A percentile compares a stretch with the other conserved stretches of the same genome.
Conservation (phyloP, 83 land plant species). For the Picea engelmannii region DNA sequence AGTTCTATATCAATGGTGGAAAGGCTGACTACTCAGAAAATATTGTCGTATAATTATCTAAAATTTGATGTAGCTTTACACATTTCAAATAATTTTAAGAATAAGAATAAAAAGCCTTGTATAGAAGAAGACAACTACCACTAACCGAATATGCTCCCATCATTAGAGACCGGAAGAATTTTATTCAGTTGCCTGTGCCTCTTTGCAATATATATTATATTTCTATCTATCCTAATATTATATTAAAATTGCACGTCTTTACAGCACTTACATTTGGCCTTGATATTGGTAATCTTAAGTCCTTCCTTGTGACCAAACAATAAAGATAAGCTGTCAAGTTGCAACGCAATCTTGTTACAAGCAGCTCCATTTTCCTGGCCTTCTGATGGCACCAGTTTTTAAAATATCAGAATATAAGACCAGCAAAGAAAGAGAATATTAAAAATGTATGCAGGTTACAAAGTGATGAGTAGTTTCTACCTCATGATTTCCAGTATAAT, state of each 20-base stretch:
- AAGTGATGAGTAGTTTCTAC: slow-evolving; percentile 6
- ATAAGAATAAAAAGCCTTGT: too few relatives aligned
- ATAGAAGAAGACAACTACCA: too few relatives aligned
- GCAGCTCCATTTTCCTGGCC: slow-evolving; percentile 60
- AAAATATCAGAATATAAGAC: neutral
- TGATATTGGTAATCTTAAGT: slow-evolving; percentile 57
- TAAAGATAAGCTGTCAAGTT: slow-evolving; percentile 80
- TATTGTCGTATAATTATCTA: too few relatives aligned
- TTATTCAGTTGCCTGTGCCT: too few relatives aligned
- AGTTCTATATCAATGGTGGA: too few relatives aligned
- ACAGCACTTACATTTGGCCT: slow-evolving; percentile 34
- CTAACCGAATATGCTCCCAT: too few relatives aligned
- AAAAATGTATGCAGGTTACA: neutral
- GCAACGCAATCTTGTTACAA: slow-evolving; percentile 56
- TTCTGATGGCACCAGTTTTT: slow-evolving; percentile 33
- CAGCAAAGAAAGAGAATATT: neutral
- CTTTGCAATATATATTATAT: neutral
- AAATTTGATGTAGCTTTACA: too few relatives aligned
- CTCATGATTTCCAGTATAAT: slow-evolving; percentile 26
- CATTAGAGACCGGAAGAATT: too few relatives aligned
- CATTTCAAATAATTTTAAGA: too few relatives aligned
- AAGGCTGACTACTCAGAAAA: too few relatives aligned
- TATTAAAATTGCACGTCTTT: neutral
- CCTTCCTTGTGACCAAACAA: slow-evolving; percentile 72
- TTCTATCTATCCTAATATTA: neutral